Evolutionary conservation across 2,329 filamentous ascomycete genomes (phyloP), one percentile per base, ranked within the genome.

Genomic region (Apiospora phragmitis): DNA sequence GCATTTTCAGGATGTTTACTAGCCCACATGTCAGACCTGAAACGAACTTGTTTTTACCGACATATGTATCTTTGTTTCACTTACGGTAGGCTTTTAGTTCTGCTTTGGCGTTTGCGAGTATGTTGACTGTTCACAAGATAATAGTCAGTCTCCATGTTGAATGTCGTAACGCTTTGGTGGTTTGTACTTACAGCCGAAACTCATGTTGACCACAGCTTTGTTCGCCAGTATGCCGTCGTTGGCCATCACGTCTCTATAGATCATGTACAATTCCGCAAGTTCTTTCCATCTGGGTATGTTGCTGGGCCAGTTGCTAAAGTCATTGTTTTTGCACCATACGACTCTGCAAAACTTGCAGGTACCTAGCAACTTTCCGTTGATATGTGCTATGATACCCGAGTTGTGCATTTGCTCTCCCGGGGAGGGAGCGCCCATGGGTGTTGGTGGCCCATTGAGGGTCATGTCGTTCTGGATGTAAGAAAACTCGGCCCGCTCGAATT

Each of bases 1-100:
- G 55, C 1, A 2, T 12, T 4, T n/a, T 4, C 1, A 62, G 3
- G 14, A 59, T 21, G 0, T 1, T 1, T 1, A 0, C 51, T 59
- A 21, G 16, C 7, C 35, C 18, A 2, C 6, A 35, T 12, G 51
- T 59, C 11, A 59, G 29, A 3, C 7, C 1, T 18, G 49, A 5
- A 8, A 4, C 3, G 14, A 4, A 51, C 0, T 14, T 26, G n/a
- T 35, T 8, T 35, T 35, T 35, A 35, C 4, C 4, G 4, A 8
- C 35, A 35, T 35, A 35, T 8, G 8, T 8, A 8, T 35, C 35
- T 8, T 35, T 35, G 35, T 8, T 35, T 8, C 35, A 35, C 35
- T 35, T 35, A 35, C 35, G 35, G 4, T 35, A 4, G 35, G 35
- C 35, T 35, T 8, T 35, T 4, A 35, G 8, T n/a, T n/a, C n/a